These are phyloP conservation scores for Coniferiporia weirii DNA, from an alignment of 1,284 basidiomycete species.

Conservation along the genomic window DNA sequence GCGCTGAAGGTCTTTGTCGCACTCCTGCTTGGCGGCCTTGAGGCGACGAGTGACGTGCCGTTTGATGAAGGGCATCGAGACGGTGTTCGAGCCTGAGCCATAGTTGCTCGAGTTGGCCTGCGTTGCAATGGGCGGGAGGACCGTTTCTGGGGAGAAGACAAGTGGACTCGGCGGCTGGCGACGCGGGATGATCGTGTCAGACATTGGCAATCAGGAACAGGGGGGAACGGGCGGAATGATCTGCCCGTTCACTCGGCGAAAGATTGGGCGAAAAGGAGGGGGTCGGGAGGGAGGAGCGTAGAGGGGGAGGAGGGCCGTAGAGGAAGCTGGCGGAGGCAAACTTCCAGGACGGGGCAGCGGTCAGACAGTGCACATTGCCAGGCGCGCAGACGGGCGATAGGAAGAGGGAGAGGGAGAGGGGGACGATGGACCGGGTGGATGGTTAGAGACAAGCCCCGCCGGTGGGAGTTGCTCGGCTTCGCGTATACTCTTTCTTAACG, in stretches of 20 bases:
- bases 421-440: background rate
- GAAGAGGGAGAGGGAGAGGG: background rate
- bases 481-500: no score
- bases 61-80: slow-evolving; percentile 88
- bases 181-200: slow-evolving; percentile 53
- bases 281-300: slow-evolving; percentile 25
- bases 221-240: slow-evolving; percentile 8
- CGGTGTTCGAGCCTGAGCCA: slow-evolving; percentile 51
- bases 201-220: slow-evolving; percentile 38
- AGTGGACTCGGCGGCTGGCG: slow-evolving; percentile 72
- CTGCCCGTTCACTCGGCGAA: background rate
- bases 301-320: slow-evolving; percentile 19
- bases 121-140: slow-evolving; percentile 45
- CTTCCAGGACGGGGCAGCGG: background rate
- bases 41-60: slow-evolving; percentile 92
- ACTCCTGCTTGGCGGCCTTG: slow-evolving; percentile 90
- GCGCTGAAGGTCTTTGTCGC: slow-evolving; percentile 90
- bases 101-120: slow-evolving; percentile 37
- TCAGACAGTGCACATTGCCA: slow-evolving; percentile 5
- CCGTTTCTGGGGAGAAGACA: slow-evolving; percentile 64
- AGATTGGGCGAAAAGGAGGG: slow-evolving; percentile 20
- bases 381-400: background rate
- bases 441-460: no score
- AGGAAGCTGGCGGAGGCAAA: slow-evolving; percentile 6
- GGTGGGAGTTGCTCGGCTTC: no score